Evolutionary conservation across 257 asterid species (phyloP), one percentile per base, ranked within the genome.

Genomic region (Solanum microdontum): DNA sequence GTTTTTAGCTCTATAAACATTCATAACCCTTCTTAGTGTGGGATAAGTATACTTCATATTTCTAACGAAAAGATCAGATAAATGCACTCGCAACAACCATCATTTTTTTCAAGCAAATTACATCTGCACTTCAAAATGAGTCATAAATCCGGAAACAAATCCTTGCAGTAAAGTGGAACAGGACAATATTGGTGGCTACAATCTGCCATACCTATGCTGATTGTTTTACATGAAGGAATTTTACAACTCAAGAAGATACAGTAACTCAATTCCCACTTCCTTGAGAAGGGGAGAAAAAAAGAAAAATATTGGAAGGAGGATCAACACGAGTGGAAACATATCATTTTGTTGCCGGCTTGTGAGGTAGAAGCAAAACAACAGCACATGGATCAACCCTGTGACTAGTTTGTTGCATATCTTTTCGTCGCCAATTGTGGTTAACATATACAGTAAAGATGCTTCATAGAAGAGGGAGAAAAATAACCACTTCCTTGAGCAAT

Each of bases 191-290:
- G 89, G 90, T 85, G 64, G 86, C 30, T 37, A 72, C 39, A 82
- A 82, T 82, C 85, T 64, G 90, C 89, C 87, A 87, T 34, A 51
- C 64, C 51, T 33, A 84, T 48, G 88, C 90, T 74, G 89, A 60
- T 86, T 55, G 55, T 79, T 26, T 21, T 87, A 87, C 76, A 88
- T 43, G 19, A 60, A 30, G 89, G 51, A 62, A 86, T 86, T 86
- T 33, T 55, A 76, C 69, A 74, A 82, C 21, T 60, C 88, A 39
- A 83, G 84, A 75, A 83, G 86, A 30, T 21, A 69, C 60, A 34
- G 55, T 70, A 43, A 80, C 62, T 73, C 36, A 24, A 39, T 12
- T 28, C n/a, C 87, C 85, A 34, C 60, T 26, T 58, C n/a, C 68
- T 82, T 82, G 85, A 82, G 24, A 48, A 82, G 43, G 68, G 37